phyloP scores from a whole-genome alignment of 441 rosid species.

The Dalechampia spathulata region DNA sequence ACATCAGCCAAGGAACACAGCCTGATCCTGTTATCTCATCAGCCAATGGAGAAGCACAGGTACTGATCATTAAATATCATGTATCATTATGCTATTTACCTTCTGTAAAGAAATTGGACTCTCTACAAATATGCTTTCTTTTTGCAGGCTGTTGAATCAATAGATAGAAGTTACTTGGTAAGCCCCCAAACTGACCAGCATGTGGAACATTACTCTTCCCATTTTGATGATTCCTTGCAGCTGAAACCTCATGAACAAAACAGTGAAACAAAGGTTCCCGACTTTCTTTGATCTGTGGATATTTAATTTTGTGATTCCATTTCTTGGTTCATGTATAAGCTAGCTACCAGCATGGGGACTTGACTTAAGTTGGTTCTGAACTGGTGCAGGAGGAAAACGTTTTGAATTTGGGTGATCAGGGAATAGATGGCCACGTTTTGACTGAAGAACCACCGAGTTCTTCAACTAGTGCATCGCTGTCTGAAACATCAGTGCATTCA shows the following conservation, averaged over 20 bases:
- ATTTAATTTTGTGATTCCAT: slow-evolving; percentile 6
- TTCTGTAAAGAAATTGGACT: background rate
- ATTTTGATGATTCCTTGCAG: slow-evolving; percentile 42
- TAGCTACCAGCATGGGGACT: background rate
- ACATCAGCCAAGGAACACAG: slow-evolving; percentile 36
- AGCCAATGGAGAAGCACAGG: slow-evolving; percentile 57
- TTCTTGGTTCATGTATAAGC: slow-evolving; percentile 2
- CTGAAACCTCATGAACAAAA: slow-evolving; percentile 32
- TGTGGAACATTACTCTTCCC: slow-evolving; percentile 55
- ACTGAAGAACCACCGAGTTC: slow-evolving; percentile 32
- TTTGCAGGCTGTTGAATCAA: slow-evolving; percentile 51
- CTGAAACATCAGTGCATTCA: slow-evolving; percentile 30
- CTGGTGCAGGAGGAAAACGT: slow-evolving; percentile 41
- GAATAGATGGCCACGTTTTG: slow-evolving; percentile 30
- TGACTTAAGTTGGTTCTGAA: slow-evolving; percentile 13
- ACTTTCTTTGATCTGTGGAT: background rate
- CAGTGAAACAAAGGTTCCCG: slow-evolving; percentile 38
- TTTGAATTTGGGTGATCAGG: slow-evolving; percentile 29
- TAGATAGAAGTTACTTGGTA: slow-evolving; percentile 40
- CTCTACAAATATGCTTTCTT: slow-evolving; percentile 5
- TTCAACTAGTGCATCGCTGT: slow-evolving; percentile 28
- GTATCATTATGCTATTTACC: slow-evolving; percentile 10
- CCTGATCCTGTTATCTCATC: slow-evolving; percentile 40
- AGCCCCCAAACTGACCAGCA: slow-evolving; percentile 39
- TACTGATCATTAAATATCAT: slow-evolving; percentile 18